Percentiles rank a stretch among this genome's conserved stretches.
phyloP scores from a whole-genome alignment of 108 stramenopile genomes.

The Cyclotella kingstonii region DNA sequence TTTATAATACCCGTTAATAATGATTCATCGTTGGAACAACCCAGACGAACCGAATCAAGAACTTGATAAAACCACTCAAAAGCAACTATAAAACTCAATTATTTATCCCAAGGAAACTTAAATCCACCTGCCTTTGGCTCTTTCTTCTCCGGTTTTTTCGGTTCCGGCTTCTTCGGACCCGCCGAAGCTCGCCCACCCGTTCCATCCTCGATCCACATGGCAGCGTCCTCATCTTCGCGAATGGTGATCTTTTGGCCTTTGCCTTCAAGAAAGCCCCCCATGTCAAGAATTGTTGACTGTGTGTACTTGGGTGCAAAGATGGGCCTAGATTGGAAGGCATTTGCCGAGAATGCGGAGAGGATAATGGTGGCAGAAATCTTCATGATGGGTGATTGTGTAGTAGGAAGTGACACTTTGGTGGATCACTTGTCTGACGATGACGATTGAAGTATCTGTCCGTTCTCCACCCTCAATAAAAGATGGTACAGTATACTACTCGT shows the following conservation, averaged over 20 bases:
- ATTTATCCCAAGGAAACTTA: conserved; percentile 49
- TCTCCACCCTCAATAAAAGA: too few relatives aligned
- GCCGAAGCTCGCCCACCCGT: conserved; percentile 9
- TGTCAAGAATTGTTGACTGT: conserved; percentile 4
- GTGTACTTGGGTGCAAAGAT: conserved; percentile 6
- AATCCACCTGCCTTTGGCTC: conserved; percentile 32
- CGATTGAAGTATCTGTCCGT: too few relatives aligned
- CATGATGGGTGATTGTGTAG: conserved; percentile 15
- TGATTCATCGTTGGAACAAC: too few relatives aligned
- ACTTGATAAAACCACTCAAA: too few relatives aligned
- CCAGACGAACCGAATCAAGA: too few relatives aligned
- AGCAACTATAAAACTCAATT: too few relatives aligned
- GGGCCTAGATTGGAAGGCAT: conserved; percentile 33
- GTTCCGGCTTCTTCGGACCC: conserved; percentile 32
- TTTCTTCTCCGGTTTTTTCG: conserved; percentile 37
- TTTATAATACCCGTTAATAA: too few relatives aligned
- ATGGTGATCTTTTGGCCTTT: conserved; percentile 47
- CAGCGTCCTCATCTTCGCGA: conserved; percentile 53
- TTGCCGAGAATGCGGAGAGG: conserved; percentile 17
- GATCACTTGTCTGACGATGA: neutral
- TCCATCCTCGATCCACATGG: conserved; percentile 57
- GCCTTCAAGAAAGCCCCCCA: conserved; percentile 44
- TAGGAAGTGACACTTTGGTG: neutral
- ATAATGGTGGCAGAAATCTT: conserved; percentile 25
- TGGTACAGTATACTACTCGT: too few relatives aligned